Evolutionary conservation across 768 basidiomycete species (phyloP).

Genomic region (Nidula microcarpa): DNA sequence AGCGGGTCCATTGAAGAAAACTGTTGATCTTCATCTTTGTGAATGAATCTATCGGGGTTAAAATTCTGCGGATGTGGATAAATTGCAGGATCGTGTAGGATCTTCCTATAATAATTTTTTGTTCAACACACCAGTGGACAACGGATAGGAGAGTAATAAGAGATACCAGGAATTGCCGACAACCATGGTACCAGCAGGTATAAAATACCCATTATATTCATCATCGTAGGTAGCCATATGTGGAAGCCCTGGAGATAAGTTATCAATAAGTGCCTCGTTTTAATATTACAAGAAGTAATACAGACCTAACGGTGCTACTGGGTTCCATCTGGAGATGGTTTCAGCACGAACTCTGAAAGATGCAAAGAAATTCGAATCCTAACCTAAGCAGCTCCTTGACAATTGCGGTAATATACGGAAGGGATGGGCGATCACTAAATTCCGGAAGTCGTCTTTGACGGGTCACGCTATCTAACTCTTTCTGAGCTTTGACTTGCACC

Average conservation of each 20-base stretch:
- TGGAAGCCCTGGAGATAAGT: slow-evolving; percentile 19
- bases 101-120: slow-evolving; percentile 30
- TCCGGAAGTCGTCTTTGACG: slow-evolving; percentile 7
- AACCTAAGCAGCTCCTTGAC: slow-evolving; percentile 33
- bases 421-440: slow-evolving; percentile 3
- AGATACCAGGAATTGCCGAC: slow-evolving; percentile 39
- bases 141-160: neutral
- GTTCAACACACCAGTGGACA: neutral
- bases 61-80: slow-evolving; percentile 47
- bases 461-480: slow-evolving; percentile 11
- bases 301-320: slow-evolving; percentile 25
- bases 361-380: neutral
- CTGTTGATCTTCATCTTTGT: slow-evolving; percentile 17
- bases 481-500: slow-evolving; percentile 8
- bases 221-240: slow-evolving; percentile 38
- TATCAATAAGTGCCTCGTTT: neutral
- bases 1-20: slow-evolving; percentile 28
- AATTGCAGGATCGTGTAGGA: slow-evolving; percentile 42
- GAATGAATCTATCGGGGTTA: slow-evolving; percentile 45
- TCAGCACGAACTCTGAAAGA: neutral
- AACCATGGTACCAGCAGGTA: slow-evolving; percentile 41
- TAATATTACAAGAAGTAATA: neutral
- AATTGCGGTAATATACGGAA: slow-evolving; percentile 12
- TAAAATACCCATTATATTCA: slow-evolving; percentile 37
- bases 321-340: slow-evolving; percentile 19